Conservation (phyloP, 2,329 filamentous ascomycete genomes). For the Rutstroemia sp. region DNA sequence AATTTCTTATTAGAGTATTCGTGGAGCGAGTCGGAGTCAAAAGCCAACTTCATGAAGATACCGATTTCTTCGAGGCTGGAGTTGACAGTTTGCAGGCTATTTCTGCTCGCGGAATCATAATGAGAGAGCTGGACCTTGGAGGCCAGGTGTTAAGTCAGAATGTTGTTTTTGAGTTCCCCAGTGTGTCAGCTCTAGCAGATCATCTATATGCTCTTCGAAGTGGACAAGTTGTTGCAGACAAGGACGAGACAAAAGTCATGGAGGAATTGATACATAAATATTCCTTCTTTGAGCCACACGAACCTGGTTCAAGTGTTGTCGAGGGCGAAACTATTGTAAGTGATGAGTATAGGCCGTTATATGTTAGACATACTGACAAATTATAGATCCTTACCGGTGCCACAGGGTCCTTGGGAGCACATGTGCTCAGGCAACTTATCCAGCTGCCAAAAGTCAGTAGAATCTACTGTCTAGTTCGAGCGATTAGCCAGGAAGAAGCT, state of each 20-base stretch:
- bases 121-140: conserved; percentile 42
- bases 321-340: conserved; percentile 13
- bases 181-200: conserved; percentile 38
- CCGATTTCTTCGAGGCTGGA: conserved; percentile 52
- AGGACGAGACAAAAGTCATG: conserved; percentile 35
- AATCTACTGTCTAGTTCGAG: conserved; percentile 43
- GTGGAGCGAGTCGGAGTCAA: conserved; percentile 5
- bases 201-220: conserved; percentile 38
- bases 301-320: conserved; percentile 12
- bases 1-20: conserved; percentile 9
- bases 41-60: conserved; percentile 27
- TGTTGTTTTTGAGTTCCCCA: conserved; percentile 51
- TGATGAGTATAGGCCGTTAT: neutral
- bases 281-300: conserved; percentile 30
- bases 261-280: conserved; percentile 37
- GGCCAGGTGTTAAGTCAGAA: conserved; percentile 43
- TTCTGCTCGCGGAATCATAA: conserved; percentile 43
- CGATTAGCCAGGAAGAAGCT: conserved; percentile 1
- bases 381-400: conserved; percentile 49
- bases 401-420: conserved; percentile 58
- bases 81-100: conserved; percentile 54
- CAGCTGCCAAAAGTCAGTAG: conserved; percentile 2
- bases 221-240: conserved; percentile 27
- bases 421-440: conserved; percentile 51
- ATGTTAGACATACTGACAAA: neutral